These are phyloP conservation scores for Saccharomycopsis hybrid DNA, from an alignment of 1,139 yeast species.

Conservation along the genomic window DNA sequence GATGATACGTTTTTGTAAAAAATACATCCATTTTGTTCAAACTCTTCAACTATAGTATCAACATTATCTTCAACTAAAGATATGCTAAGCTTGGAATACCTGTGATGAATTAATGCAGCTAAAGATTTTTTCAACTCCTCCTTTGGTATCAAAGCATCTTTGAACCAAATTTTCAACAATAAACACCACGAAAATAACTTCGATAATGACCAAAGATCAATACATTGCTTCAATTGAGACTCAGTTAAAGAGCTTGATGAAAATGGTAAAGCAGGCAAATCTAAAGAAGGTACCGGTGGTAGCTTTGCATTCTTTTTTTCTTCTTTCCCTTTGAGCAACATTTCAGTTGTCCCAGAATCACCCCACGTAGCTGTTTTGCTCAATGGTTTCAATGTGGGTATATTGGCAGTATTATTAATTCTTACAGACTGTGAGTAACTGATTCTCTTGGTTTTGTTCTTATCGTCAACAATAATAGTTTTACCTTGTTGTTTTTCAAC, in stretches of 20 bases:
- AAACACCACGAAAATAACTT: constrained; percentile 47
- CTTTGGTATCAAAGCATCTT: constrained; percentile 37
- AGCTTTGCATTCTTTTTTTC: constrained; percentile 22
- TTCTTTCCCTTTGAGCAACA: not conserved
- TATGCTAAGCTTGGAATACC: constrained; percentile 21
- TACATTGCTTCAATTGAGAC: constrained; percentile 44
- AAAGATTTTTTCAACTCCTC: constrained; percentile 48
- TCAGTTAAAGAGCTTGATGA: constrained; percentile 44
- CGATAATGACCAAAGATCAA: constrained; percentile 44
- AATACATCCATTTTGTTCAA: constrained; percentile 15
- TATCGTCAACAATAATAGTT: not conserved
- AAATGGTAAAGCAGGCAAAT: constrained; percentile 54
- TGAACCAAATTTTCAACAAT: constrained; percentile 34
- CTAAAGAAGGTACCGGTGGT: constrained; percentile 49
- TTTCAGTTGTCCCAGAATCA: not conserved
- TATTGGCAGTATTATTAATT: not conserved
- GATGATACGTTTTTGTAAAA: constrained; percentile 4
- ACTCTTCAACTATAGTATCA: constrained; percentile 27
- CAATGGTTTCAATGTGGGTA: not conserved
- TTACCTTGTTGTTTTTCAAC: not conserved
- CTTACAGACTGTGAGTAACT: constrained; percentile 5
- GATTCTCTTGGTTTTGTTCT: not conserved
- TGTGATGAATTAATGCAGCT: constrained; percentile 44
- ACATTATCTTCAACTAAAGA: constrained; percentile 19
- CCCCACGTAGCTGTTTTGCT: constrained; percentile 1